Base-by-base conservation (phyloP, 176 grass and related monocot genomes). In the Thalia dealbata region DNA sequence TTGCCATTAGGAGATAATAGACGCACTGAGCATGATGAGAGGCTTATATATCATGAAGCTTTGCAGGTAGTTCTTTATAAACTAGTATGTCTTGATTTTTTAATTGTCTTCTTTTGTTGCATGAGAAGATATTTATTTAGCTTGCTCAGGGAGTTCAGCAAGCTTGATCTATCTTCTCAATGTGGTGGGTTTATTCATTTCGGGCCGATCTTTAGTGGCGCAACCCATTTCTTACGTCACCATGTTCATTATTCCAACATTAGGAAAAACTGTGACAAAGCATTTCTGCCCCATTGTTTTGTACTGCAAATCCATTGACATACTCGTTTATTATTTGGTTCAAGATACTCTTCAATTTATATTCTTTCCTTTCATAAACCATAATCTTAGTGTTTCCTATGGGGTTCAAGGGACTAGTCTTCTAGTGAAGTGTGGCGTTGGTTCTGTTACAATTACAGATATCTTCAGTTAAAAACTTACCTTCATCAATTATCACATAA, bases 41-140 rank as follows among this genome's bases (percentile, higher is more conserved):
- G 87, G 63, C 78, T 80, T 5, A 82, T 97, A 82, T 97, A 88
- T 83, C 90, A 91, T 63, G 85, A 97, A 88, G 93, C 93, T 15
- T 81, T 97, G 59, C 95, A 92, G 89, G 95, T 92, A 87, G 50
- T 60, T 64, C 38, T 81, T 82, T 58, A 8, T 76, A 6, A 59
- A 3, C 50, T 64, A 60, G 68, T 58, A 65, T 75, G 52, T 75
- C 64, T 76, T 19, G 61, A 11, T 25, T 81, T 48, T 21, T 69
- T 77, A 3, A 25, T 48, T 48, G 45, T 18, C n/a, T 82, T n/a
- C 70, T 50, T 63, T 9, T 51, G 22, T 25, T 71, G 1, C 3
- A 50, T 46, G 19, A 23, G 21, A 19, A n/a, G 54, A 9, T 19
- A n/a, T n/a, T 58, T 58, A n/a, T 58, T 58, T 58, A 4, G 32